Conservation (phyloP, 1,284 basidiomycete genomes). For the Microbotryum violaceum region DNA sequence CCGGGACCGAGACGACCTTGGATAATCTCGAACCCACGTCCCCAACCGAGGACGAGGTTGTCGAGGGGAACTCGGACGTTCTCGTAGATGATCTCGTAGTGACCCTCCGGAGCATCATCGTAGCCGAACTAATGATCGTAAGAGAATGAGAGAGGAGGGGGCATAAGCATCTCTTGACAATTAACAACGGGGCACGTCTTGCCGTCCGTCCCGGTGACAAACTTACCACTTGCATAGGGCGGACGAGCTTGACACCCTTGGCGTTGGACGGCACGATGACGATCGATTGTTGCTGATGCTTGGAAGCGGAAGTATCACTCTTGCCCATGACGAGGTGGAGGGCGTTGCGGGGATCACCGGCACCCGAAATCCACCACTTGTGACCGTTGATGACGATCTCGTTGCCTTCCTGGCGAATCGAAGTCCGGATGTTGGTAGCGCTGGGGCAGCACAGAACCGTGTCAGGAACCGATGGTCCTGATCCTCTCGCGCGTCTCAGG, state of each 20-base stretch:
- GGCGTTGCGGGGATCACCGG: constrained; percentile 82
- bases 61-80: constrained; percentile 79
- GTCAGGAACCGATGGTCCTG: neutral
- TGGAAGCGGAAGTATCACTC: constrained; percentile 45
- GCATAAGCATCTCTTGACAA: neutral
- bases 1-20: constrained; percentile 96
- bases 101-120: constrained; percentile 75
- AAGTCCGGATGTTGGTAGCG: constrained; percentile 89
- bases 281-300: constrained; percentile 80
- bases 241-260: constrained; percentile 78
- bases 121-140: constrained; percentile 56
- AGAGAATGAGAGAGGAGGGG: too few relatives aligned
- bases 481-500: neutral
- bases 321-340: constrained; percentile 92
- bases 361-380: constrained; percentile 98
- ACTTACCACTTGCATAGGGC: constrained; percentile 70
- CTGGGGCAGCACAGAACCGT: constrained; percentile 39
- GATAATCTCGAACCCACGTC: constrained; percentile 67
- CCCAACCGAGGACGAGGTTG: constrained; percentile 86
- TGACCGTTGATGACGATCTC: constrained; percentile 92
- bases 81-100: constrained; percentile 90
- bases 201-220: constrained; percentile 35
- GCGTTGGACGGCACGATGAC: constrained; percentile 83
- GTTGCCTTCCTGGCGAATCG: constrained; percentile 73
- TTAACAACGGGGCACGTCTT: neutral